Percentiles rank a stretch among this genome's conserved stretches.
Evolutionary conservation across 306 rosid species (phyloP).

Genomic region (Fragaria nilgerrensis): DNA sequence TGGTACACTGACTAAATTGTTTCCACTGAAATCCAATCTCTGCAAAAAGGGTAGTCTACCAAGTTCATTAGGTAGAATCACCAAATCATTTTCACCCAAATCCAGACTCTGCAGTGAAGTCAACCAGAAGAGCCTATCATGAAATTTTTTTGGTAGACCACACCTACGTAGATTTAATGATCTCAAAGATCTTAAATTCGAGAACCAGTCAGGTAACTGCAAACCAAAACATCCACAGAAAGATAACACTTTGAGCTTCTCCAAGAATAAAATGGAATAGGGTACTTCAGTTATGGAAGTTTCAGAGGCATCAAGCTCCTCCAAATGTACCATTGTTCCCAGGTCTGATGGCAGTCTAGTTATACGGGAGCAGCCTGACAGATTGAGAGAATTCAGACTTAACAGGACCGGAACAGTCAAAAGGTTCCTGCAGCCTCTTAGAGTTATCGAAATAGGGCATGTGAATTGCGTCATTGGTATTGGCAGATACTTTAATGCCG

Average conservation of each 20-base stretch:
- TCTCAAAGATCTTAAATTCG: not conserved
- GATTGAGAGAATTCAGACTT: not conserved
- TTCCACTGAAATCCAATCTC: constrained; percentile 16
- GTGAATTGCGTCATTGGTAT: not conserved
- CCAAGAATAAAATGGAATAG: not conserved
- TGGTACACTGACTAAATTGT: constrained; percentile 19
- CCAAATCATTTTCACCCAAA: constrained; percentile 2
- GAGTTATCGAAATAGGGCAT: not conserved
- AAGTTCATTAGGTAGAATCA: not conserved
- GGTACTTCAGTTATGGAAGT: constrained; percentile 14
- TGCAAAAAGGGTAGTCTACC: constrained; percentile 21
- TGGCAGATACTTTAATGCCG: not conserved
- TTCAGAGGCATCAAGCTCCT: constrained; percentile 6
- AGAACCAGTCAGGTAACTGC: constrained; percentile 1
- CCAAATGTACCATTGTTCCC: not conserved
- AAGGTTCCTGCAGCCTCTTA: not conserved
- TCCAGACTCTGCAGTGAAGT: constrained; percentile 22
- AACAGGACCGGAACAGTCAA: not conserved
- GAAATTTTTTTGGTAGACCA: constrained; percentile 8
- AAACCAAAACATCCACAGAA: constrained; percentile 1
- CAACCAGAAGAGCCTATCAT: constrained; percentile 2
- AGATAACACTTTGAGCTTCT: constrained; percentile 1
- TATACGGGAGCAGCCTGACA: not conserved
- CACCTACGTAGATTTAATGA: constrained; percentile 14
- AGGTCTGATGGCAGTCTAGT: not conserved